Conservation (phyloP, 371 early-diverging fungal species). For the Dinochytrium kinnereticum region DNA sequence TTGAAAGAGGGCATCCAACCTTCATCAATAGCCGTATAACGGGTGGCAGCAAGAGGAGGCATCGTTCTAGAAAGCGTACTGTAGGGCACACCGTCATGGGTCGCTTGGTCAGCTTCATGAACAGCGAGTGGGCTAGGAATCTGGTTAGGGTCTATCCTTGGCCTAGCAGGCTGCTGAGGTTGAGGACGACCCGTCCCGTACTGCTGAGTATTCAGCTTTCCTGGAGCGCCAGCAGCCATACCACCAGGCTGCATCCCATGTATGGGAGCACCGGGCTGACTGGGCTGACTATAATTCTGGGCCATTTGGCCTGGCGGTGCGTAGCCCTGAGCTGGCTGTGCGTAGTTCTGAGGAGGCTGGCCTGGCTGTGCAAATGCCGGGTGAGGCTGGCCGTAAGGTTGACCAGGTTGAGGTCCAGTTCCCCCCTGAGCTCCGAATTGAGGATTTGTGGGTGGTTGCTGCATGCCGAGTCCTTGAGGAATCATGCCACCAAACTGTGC, state of each 20-base stretch:
- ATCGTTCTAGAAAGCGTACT: slow-evolving; percentile 69
- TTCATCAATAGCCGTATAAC: slow-evolving; percentile 83
- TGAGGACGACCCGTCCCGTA: neutral
- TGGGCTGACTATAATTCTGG: neutral
- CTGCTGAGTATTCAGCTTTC: no score
- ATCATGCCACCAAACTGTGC: no score
- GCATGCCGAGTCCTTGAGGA: no score
- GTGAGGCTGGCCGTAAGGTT: no score
- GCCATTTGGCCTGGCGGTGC: no score
- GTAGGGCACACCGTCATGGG: slow-evolving; percentile 68
- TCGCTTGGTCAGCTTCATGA: slow-evolving; percentile 76
- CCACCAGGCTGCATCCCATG: neutral
- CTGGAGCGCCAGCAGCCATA: neutral
- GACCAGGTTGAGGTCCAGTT: neutral
- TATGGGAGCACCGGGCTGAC: neutral
- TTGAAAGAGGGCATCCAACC: slow-evolving; percentile 43
- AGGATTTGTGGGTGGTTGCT: neutral
- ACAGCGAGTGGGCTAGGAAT: slow-evolving; percentile 90
- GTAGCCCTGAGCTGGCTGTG: no score
- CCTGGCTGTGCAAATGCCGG: neutral
- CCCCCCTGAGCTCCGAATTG: neutral
- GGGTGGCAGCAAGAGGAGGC: slow-evolving; percentile 81
- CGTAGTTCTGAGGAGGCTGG: no score
- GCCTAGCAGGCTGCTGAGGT: slow-evolving; percentile 20
- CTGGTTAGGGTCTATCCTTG: slow-evolving; percentile 87